phyloP scores from a whole-genome alignment of 2,329 filamentous ascomycete genomes.

The Balansia obtecta region DNA sequence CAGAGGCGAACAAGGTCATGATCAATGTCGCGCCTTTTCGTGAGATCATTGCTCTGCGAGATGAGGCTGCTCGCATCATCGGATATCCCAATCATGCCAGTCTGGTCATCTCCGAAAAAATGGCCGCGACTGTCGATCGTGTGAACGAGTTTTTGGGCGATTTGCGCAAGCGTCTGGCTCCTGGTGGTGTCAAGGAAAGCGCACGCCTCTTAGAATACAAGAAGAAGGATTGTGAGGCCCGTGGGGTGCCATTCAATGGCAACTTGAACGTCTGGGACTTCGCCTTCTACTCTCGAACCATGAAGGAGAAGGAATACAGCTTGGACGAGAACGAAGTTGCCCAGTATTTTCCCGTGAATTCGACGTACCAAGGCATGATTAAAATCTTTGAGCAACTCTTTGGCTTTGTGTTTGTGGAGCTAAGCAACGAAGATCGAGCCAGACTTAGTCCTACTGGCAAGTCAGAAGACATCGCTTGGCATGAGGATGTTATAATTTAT shows the following conservation, averaged over 20 bases:
- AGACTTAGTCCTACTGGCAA: constrained; percentile 54
- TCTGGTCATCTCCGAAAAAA: constrained; percentile 69
- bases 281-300: constrained; percentile 66
- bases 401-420: constrained; percentile 64
- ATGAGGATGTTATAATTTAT: constrained; percentile 72
- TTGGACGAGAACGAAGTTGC: constrained; percentile 71
- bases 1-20: constrained; percentile 35
- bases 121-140: constrained; percentile 64
- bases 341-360: constrained; percentile 70
- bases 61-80: constrained; percentile 64
- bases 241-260: constrained; percentile 47
- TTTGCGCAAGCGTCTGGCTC: constrained; percentile 51
- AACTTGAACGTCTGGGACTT: constrained; percentile 78
- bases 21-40: constrained; percentile 62
- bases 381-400: constrained; percentile 76
- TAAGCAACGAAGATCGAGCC: constrained; percentile 52
- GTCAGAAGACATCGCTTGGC: constrained; percentile 64
- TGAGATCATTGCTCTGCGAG: constrained; percentile 61
- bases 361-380: constrained; percentile 66
- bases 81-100: constrained; percentile 68
- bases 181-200: constrained; percentile 60
- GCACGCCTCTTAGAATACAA: constrained; percentile 61
- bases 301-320: constrained; percentile 69
- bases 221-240: constrained; percentile 51
- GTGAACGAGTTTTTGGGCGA: constrained; percentile 64